Evolutionary conservation across 1,284 basidiomycete species (phyloP), one percentile per base, ranked within the genome.

Genomic region (Mycena citricolor): DNA sequence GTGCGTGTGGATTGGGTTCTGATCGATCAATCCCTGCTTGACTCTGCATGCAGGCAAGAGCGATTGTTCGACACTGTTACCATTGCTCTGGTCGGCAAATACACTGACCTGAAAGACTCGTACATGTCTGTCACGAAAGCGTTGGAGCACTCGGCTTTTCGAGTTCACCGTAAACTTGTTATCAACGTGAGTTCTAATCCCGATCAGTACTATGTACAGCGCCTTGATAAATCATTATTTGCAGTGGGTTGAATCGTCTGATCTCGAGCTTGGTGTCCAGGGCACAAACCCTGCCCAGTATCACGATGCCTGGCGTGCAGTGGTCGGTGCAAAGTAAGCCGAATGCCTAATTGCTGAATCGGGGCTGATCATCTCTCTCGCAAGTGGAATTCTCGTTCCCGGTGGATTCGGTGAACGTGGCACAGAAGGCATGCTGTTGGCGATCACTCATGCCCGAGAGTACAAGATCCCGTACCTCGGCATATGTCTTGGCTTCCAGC

Each of bases 81-180:
- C 35, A 92, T 99, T 51, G 93, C 90, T 16, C 73, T 99, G 28
- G 93, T 99, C 16, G 95, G 95, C 39, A 99, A 99, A 69, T 99
- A 99, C 71, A 98, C 94, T 5, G 86, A 94, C 49, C 74, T 99
- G 39, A 90, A 95, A 66, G 95, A 99, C 67, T 97, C 94, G 26
- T 99, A 99, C 68, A 98, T 98, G 90, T 94, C 90, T 26, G 97
- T 99, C 41, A 87, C 87, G 62, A 99, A 99, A 73, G 83, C 97
- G 20, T 77, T 99, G 31, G 95, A 99, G 66, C 95, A 99, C 67
- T 93, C 95, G 5, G 90, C 94, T 1, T 90, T 99, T 71, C 81
- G 91, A 37, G 90, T 94, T 52, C 86, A 85, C 49, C 76, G 91
- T 49, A 94, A 90, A 62, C 76, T 97, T 31, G 74, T 75, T 44